Percentiles rank a stretch among this genome's conserved stretches.
Conservation (phyloP, 345 rosid genomes). For the Corchorus capsularis region DNA sequence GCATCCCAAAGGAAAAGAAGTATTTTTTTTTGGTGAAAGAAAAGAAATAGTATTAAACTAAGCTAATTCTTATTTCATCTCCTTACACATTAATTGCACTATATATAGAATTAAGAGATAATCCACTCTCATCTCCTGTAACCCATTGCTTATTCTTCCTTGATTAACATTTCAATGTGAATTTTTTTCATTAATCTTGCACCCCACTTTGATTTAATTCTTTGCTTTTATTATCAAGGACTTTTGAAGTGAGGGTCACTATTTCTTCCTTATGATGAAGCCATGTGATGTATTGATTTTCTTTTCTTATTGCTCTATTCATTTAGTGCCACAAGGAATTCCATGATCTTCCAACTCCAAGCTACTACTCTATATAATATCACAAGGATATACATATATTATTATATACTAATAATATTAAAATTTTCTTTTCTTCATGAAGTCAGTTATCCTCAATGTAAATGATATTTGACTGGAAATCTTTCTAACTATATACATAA, state of each 20-base stretch:
- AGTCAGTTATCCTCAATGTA: too few species aligned
- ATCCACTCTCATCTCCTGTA: too few species aligned
- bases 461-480: too few species aligned
- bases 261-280: not conserved
- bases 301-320: too few species aligned
- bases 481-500: too few species aligned
- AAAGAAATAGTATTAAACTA: not conserved
- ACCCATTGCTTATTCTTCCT: not conserved
- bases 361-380: too few species aligned
- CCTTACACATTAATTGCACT: not conserved
- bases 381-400: too few species aligned
- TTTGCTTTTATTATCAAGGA: not conserved
- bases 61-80: not conserved
- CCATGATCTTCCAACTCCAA: not conserved
- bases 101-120: not conserved
- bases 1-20: not conserved
- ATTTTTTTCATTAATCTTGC: not conserved
- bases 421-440: too few species aligned
- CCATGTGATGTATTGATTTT: too few species aligned
- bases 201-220: not conserved
- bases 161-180: not conserved
- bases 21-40: too few species aligned
- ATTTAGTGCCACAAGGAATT: not conserved
- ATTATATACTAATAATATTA: too few species aligned
- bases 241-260: not conserved